phyloP scores from a whole-genome alignment of 192 early-diverging fungal species.

The Geosiphon pyriformis region DNA sequence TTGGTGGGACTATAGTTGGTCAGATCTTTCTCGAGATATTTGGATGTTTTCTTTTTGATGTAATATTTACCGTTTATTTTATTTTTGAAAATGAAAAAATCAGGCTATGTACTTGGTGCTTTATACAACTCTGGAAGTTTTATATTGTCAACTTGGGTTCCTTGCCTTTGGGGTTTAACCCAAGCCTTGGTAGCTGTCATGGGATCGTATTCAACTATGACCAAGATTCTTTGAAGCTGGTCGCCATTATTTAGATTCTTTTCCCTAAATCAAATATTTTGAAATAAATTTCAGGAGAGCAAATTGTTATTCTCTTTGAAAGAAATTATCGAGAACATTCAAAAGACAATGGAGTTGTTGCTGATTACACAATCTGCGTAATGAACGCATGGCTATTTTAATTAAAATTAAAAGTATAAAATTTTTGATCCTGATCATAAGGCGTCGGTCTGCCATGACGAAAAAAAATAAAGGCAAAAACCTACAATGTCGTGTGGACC shows the following conservation, averaged over 20 bases:
- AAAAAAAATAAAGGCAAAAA: constrained; percentile 30
- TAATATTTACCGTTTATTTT: not conserved
- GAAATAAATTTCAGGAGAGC: no score
- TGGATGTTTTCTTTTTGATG: not conserved
- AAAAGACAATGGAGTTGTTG: no score
- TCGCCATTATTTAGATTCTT: no score
- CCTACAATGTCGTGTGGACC: constrained; percentile 31
- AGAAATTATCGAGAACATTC: no score
- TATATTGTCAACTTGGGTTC: constrained; percentile 68
- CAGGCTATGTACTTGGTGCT: constrained; percentile 52
- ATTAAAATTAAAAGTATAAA: no score
- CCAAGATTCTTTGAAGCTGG: constrained; percentile 51
- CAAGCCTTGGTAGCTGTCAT: constrained; percentile 60
- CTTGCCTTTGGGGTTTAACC: constrained; percentile 62
- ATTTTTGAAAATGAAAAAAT: not conserved
- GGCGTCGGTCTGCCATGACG: no score
- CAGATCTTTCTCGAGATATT: not conserved
- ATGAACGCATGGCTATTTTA: no score
- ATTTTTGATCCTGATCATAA: no score
- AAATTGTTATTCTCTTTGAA: no score
- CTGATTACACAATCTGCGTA: no score
- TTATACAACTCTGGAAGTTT: constrained; percentile 60
- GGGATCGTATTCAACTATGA: constrained; percentile 53
- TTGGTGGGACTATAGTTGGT: constrained; percentile 43
- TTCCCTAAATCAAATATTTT: no score